Evolutionary conservation across 257 asterid genomes (phyloP).

Genomic region (Fraxinus americana): DNA sequence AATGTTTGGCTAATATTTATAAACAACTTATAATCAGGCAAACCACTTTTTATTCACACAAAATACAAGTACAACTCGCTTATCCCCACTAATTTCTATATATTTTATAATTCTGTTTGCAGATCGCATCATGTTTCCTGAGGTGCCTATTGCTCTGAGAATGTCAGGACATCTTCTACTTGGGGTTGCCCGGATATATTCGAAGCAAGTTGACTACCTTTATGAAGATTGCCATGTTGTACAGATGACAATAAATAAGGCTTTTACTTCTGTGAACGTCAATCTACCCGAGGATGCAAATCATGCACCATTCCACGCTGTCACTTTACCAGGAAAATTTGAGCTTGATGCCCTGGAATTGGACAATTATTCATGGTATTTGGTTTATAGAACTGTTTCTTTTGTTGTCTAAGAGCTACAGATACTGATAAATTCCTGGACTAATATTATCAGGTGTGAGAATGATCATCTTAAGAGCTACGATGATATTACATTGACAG

Average conservation of each 20-base stretch:
- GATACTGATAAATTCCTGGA: slow-evolving; percentile 2
- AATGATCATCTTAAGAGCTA: slow-evolving; percentile 61
- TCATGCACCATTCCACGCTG: slow-evolving; percentile 59
- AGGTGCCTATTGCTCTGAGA: slow-evolving; percentile 88
- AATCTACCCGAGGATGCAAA: slow-evolving; percentile 71
- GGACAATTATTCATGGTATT: slow-evolving; percentile 56
- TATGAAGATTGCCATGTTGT: slow-evolving; percentile 62
- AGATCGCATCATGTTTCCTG: slow-evolving; percentile 80
- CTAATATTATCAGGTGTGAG: slow-evolving; percentile 49
- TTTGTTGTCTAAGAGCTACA: slow-evolving; percentile 11
- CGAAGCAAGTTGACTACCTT: slow-evolving; percentile 86
- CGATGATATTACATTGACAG: slow-evolving; percentile 75
- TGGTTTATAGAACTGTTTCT: neutral
- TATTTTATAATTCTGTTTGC: slow-evolving; percentile 28
- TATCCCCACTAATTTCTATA: no score
- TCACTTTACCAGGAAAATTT: slow-evolving; percentile 71
- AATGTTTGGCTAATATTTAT: no score
- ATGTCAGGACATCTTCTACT: slow-evolving; percentile 90
- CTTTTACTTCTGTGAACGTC: slow-evolving; percentile 43
- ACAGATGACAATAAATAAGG: slow-evolving; percentile 45
- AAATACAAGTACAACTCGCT: no score
- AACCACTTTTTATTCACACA: no score
- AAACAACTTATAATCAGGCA: no score
- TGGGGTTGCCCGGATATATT: slow-evolving; percentile 89
- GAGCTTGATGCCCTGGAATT: slow-evolving; percentile 66